Conservation (phyloP, 1,284 basidiomycete species). For the Cystobasidium slooffiae region DNA sequence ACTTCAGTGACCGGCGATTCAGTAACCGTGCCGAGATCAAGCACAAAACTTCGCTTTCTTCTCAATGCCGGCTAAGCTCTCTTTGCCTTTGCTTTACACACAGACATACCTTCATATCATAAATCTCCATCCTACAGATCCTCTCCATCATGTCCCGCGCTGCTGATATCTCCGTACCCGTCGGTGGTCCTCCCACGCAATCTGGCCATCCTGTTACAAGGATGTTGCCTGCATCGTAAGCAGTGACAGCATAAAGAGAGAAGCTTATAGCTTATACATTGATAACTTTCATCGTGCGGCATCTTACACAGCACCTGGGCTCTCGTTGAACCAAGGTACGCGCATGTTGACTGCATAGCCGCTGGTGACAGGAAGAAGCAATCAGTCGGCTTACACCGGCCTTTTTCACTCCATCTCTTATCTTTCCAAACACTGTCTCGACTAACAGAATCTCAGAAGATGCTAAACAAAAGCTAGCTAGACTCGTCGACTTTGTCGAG, state of each 20-base stretch:
- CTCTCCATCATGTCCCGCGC: constrained; percentile 12
- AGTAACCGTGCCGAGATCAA: constrained; percentile 1
- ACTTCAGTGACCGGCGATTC: neutral
- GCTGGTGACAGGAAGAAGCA: constrained; percentile 10
- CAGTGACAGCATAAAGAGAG: neutral
- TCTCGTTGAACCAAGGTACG: constrained; percentile 55
- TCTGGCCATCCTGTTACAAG: constrained; percentile 39
- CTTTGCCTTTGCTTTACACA: neutral
- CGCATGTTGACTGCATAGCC: neutral
- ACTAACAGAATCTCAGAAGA: constrained; percentile 75
- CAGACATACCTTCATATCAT: neutral
- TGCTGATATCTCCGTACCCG: constrained; percentile 34
- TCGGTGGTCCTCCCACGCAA: constrained; percentile 30
- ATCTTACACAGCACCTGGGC: constrained; percentile 54
- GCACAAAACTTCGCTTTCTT: neutral
- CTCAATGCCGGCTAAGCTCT: neutral
- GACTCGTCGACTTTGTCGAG: constrained; percentile 82
- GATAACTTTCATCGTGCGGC: neutral
- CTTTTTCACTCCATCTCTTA: neutral
- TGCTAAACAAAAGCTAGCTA: constrained; percentile 81
- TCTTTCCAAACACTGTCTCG: constrained; percentile 2
- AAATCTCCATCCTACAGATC: neutral
- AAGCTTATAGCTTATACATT: neutral
- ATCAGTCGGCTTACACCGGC: neutral
- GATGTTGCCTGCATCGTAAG: constrained; percentile 37